Evolutionary conservation across 306 rosid species (phyloP).

Genomic region (Pachyrhizus erosus): DNA sequence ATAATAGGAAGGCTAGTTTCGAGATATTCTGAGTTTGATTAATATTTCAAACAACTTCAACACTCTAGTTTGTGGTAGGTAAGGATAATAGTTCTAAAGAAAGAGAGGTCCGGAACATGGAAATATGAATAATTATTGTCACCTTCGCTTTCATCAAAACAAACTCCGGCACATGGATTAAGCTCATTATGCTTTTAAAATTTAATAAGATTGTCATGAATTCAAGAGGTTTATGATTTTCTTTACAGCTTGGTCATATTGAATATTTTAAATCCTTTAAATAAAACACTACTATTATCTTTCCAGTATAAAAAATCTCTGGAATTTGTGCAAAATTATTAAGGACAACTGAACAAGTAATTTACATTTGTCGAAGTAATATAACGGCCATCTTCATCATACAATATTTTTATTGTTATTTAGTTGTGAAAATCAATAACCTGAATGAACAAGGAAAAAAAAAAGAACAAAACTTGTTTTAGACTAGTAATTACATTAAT

Average conservation of each 20-base stretch:
- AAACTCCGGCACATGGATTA: background rate
- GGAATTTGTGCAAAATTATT: background rate
- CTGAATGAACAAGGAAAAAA: background rate
- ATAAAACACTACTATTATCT: background rate
- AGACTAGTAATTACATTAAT: background rate
- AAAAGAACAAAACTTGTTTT: background rate
- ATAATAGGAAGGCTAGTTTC: background rate
- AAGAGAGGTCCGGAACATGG: background rate
- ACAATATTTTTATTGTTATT: background rate
- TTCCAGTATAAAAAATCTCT: background rate
- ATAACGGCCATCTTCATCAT: background rate
- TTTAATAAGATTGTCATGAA: background rate
- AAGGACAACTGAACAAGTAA: too few relatives aligned
- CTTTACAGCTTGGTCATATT: background rate
- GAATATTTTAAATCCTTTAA: background rate
- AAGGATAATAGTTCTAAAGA: background rate
- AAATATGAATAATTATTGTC: background rate
- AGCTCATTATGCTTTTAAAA: background rate
- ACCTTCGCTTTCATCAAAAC: background rate
- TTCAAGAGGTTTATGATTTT: background rate
- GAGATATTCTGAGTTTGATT: background rate
- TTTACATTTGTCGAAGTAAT: background rate
- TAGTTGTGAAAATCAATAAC: background rate
- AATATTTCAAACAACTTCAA: background rate
- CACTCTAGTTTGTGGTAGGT: background rate